Evolutionary conservation across 129 eudicot genomes (phyloP).

Genomic region (Helianthus tuberosus): DNA sequence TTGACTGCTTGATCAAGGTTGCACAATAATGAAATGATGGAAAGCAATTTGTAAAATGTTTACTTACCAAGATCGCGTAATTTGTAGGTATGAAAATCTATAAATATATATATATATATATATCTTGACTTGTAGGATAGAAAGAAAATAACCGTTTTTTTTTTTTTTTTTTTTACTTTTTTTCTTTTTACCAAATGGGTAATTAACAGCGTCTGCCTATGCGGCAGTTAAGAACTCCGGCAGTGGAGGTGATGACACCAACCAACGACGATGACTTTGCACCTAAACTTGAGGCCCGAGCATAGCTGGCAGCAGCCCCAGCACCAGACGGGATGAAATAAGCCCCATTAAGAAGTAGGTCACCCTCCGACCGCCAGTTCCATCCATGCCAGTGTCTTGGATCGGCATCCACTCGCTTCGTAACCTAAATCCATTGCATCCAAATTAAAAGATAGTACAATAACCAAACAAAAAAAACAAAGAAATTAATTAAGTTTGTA

Average conservation of each 20-base stretch:
- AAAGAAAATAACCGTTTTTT: constrained; percentile 17
- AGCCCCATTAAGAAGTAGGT: constrained; percentile 80
- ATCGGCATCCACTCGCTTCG: constrained; percentile 69
- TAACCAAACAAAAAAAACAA: not conserved
- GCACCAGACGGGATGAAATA: constrained; percentile 79
- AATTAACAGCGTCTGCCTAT: constrained; percentile 63
- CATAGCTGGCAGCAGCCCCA: constrained; percentile 75
- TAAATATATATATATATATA: constrained; percentile 6
- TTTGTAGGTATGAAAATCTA: constrained; percentile 31
- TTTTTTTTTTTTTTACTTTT: not conserved
- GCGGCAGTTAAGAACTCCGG: constrained; percentile 76
- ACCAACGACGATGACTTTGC: constrained; percentile 85
- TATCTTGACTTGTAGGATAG: not conserved
- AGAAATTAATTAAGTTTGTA: not conserved
- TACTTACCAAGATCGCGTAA: constrained; percentile 51
- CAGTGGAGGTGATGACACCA: constrained; percentile 61
- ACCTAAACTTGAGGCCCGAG: constrained; percentile 84
- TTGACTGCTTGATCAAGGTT: constrained; percentile 54
- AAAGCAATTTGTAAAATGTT: constrained; percentile 49
- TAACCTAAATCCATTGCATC: constrained; percentile 44
- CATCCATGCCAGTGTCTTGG: constrained; percentile 67
- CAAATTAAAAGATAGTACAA: not conserved
- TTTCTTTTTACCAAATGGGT: not conserved
- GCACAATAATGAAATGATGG: constrained; percentile 39
- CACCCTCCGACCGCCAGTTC: constrained; percentile 97